Base-by-base conservation (phyloP, 2,329 filamentous ascomycete genomes). In the Curvularia verruculosa region DNA sequence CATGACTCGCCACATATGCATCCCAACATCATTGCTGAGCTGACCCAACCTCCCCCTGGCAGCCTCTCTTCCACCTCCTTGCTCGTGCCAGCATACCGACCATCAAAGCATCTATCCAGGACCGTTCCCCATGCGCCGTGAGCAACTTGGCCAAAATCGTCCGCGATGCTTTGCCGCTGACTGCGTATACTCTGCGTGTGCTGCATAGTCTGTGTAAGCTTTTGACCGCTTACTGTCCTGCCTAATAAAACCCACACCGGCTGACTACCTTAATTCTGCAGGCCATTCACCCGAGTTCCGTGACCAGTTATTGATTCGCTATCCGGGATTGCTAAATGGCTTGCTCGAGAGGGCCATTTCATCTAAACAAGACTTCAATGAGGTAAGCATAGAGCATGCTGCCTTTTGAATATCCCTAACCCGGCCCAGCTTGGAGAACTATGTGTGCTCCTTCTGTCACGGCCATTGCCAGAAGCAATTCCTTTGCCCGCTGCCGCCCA, bases 121-220 rank as follows among this genome's bases (percentile, higher is more conserved):
- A 77, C 31, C 76, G 72, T 18, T 80, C 83, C 56, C 77, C 78
- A 26, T 86, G 84, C 65, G 80, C 82, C 48, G 69, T 85, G 44
- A 71, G 74, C 10, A 69, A 73, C 21, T 71, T 87, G 40, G 71
- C 68, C 13, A 59, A 60, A n/a, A 61, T 72, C 18, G 61, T 84
- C n/a, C 68, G 82, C 28, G 79, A 83, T 56, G 81, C 80, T 24
- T 70, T 86, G 34, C 77, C 81, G 31, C 77, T 80, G 44, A 84
- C 83, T 72, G 76, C 80, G 3, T 81, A 82, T 58, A 79, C 83
- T 5, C 64, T 85, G 53, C 73, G 78, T 28, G 74, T 86, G 26
- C 69, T 87, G 37, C 70, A 78, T n/a, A 69, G 64, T 36, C 78
- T 87, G 28, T 79, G 83, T 84, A 75, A 40, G 56, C 52, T 44